Conservation (phyloP, 306 rosid species). For the Potentilla sterilis region DNA sequence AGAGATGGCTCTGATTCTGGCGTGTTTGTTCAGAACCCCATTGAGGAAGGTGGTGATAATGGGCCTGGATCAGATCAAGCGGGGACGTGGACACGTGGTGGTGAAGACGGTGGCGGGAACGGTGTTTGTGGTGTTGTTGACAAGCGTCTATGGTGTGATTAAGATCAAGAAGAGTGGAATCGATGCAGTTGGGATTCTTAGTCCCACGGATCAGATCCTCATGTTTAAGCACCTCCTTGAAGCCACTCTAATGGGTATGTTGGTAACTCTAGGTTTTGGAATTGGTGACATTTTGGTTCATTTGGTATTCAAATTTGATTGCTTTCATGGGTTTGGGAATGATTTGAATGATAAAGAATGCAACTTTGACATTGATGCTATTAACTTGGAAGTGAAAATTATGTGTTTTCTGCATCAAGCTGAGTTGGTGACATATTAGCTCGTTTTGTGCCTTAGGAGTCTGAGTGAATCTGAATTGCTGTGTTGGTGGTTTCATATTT, state of each 20-base stretch:
- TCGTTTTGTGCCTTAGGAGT: background rate
- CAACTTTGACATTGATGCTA: background rate
- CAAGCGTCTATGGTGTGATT: slow-evolving; percentile 54
- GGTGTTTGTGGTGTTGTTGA: slow-evolving; percentile 40
- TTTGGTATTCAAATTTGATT: slow-evolving; percentile 3
- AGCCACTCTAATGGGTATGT: slow-evolving; percentile 82
- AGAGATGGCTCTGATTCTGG: slow-evolving; percentile 55
- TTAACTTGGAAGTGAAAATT: slow-evolving; percentile 14
- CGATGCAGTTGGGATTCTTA: slow-evolving; percentile 45
- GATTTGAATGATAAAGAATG: background rate
- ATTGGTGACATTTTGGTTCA: background rate
- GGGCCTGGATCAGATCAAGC: slow-evolving; percentile 75
- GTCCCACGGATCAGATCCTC: slow-evolving; percentile 96
- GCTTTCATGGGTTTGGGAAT: slow-evolving; percentile 18
- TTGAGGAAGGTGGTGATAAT: slow-evolving; percentile 69
- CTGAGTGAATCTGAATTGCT: background rate
- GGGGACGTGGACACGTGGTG: slow-evolving; percentile 77
- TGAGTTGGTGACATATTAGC: background rate
- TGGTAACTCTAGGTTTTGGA: background rate
- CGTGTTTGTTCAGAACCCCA: slow-evolving; percentile 75
- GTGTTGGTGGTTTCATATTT: background rate
- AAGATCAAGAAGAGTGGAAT: slow-evolving; percentile 62
- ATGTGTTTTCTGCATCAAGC: slow-evolving; percentile 17
- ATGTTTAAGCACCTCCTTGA: slow-evolving; percentile 81
- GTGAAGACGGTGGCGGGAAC: slow-evolving; percentile 76